Evolutionary conservation across 73 alveolate species (phyloP).

Genomic region (Paramecium sexaurelia): DNA sequence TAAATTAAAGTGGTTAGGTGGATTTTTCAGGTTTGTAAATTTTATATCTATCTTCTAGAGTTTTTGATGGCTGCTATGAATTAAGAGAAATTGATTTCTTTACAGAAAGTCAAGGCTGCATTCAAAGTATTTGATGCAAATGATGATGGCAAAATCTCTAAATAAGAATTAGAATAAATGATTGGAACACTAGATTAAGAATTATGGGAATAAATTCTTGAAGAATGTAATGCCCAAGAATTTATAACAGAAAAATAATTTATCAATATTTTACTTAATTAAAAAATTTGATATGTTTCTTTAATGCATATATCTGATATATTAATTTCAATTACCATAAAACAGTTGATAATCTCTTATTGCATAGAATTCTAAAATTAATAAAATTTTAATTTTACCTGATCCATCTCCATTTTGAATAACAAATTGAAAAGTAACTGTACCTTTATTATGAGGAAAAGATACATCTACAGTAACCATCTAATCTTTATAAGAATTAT

Average conservation of each 20-base stretch:
- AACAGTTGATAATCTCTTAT: not conserved
- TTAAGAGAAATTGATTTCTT: constrained; percentile 19
- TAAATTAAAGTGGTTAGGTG: constrained; percentile 50
- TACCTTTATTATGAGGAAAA: not conserved
- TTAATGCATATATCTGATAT: not conserved
- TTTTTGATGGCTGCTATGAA: constrained; percentile 58
- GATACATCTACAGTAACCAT: not conserved
- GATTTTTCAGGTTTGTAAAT: constrained; percentile 13
- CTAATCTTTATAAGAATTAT: not conserved
- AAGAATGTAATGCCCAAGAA: constrained; percentile 47
- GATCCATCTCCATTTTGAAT: not conserved
- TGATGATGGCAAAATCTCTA: constrained; percentile 54
- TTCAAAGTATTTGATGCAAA: constrained; percentile 46
- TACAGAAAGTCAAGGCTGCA: constrained; percentile 47
- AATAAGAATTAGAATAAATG: constrained; percentile 43
- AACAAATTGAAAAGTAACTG: not conserved
- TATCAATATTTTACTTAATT: constrained; percentile 17
- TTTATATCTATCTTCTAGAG: not conserved
- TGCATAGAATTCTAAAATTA: not conserved
- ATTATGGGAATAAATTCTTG: constrained; percentile 55
- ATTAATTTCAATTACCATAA: too few relatives aligned
- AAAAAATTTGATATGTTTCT: constrained; percentile 14
- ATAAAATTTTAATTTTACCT: not conserved
- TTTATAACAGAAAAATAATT: constrained; percentile 52
- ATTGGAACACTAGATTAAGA: constrained; percentile 34